Base-by-base conservation (phyloP, 768 basidiomycete species). In the Auricularia heimuer region DNA sequence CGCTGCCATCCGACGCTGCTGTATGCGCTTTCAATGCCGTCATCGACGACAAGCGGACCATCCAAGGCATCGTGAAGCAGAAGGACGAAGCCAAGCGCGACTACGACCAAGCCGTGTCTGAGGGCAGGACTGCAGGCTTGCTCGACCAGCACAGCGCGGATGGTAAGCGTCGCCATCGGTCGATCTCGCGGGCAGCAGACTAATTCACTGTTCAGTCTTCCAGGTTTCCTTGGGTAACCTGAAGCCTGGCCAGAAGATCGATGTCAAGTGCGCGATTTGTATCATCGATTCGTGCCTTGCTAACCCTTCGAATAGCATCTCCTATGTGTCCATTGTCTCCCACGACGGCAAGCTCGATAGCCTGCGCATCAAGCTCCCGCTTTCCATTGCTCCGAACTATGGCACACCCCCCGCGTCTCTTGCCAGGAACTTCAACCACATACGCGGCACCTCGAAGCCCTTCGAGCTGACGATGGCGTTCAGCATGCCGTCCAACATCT, bases 21-120 rank as follows among this genome's bases (percentile, higher is more conserved):
- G 77, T 85, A 4, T 85, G 83, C 65, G 79, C 78, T 0, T 87
- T 87, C 69, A 74, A 79, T 42, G 78, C 85, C 72, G 74, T 74
- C 54, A 75, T 77, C 12, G 75, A 77, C 16, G 79, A 84, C 66
- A 81, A 79, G 4, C 72, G 77, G 0, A 67, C 75, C 3, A 71
- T 86, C 3, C 67, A 71, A 10, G 85, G 83, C 4, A 70, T 79
- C n/a, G 78, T 76, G 3, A 82, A 83, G 66, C 83, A 85, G 65
- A 84, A 78, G 62, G 73, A 73, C 18, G 68, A 74, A 54, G 85
- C 85, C 0, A 68, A 69, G 35, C 68, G 74, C 61, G 75, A 76
- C 24, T 81, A 79, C 61, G 76, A 78, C 62, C 68, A 72, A 24
- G 83, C 82, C 1, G 62, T 79, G 4, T 68, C 71, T 14, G 70